A percentile compares a stretch with the other conserved stretches of the same genome.
These are phyloP conservation scores for Amanita subjunquillea DNA, from an alignment of 768 basidiomycete species.

Conservation along the genomic window DNA sequence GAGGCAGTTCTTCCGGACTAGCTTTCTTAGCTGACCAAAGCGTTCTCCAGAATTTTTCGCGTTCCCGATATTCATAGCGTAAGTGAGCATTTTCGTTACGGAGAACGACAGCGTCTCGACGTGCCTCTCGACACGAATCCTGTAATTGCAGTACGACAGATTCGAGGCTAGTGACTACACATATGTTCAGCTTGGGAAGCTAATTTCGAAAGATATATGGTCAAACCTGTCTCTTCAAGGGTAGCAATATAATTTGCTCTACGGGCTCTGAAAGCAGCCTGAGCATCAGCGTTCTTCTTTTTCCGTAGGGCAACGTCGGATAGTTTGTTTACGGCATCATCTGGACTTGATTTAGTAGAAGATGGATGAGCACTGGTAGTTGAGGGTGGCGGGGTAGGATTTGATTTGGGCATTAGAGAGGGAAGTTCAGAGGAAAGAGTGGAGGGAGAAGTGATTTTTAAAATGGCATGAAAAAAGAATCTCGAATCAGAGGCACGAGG, in stretches of 20 bases:
- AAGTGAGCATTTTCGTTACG: constrained; percentile 57
- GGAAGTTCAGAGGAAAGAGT: constrained; percentile 18
- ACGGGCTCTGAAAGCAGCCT: constrained; percentile 75
- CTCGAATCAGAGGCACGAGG: constrained; percentile 62
- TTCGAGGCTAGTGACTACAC: constrained; percentile 69
- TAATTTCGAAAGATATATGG: not conserved
- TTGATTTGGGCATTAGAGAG: constrained; percentile 33
- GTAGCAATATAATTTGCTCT: constrained; percentile 83
- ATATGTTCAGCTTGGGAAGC: constrained; percentile 12
- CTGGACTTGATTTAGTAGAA: constrained; percentile 23
- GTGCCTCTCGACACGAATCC: constrained; percentile 65
- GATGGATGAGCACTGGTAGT: constrained; percentile 12
- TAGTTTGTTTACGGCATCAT: constrained; percentile 31
- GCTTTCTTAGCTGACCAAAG: constrained; percentile 59
- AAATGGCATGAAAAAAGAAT: constrained; percentile 57
- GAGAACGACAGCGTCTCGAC: constrained; percentile 49
- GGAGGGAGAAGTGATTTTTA: constrained; percentile 30
- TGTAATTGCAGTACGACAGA: constrained; percentile 79
- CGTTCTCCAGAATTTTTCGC: constrained; percentile 64
- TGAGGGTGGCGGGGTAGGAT: constrained; percentile 19
- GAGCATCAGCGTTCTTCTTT: constrained; percentile 87
- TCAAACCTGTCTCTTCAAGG: constrained; percentile 67
- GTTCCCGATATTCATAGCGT: constrained; percentile 54
- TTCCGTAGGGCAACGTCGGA: constrained; percentile 67
- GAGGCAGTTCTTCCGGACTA: constrained; percentile 44